Evolutionary conservation across 805 yeast genomes (phyloP).

Genomic region (Tetrapisispora pingtungensis): DNA sequence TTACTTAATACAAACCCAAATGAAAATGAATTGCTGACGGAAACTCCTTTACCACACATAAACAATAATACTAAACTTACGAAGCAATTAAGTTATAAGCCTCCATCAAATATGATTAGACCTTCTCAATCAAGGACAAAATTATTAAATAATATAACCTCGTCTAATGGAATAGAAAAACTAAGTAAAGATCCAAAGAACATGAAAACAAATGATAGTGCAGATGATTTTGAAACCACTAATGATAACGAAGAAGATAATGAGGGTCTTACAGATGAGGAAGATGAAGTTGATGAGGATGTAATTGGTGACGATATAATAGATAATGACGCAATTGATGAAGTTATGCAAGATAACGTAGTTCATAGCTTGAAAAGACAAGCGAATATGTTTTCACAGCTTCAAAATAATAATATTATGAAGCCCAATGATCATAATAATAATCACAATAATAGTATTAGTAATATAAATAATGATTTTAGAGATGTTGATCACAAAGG

Average conservation of each 20-base stretch:
- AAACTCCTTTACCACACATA: neutral
- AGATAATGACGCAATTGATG: conserved; percentile 3
- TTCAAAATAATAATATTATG: neutral
- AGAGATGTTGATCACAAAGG: neutral
- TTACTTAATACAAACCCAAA: neutral
- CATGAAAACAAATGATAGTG: too few species aligned
- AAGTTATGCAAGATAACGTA: conserved; percentile 5
- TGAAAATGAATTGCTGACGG: neutral
- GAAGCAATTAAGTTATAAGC: conserved; percentile 13
- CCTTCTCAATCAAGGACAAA: neutral
- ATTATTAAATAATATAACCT: neutral
- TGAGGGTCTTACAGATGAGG: conserved; percentile 15
- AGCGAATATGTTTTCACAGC: conserved; percentile 3
- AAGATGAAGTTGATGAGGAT: conserved; percentile 4
- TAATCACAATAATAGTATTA: neutral
- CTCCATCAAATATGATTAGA: conserved; percentile 5
- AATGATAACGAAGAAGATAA: conserved; percentile 9
- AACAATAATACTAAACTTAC: conserved; percentile 5
- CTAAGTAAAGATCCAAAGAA: neutral
- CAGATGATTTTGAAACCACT: neutral
- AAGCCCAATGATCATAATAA: neutral
- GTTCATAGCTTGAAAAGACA: conserved; percentile 18
- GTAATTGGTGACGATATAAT: conserved; percentile 13
- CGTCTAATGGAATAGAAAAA: neutral
- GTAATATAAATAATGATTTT: neutral